These are phyloP conservation scores for Neocatenulostroma microsporum DNA, from an alignment of 2,329 filamentous ascomycete species.

Conservation along the genomic window DNA sequence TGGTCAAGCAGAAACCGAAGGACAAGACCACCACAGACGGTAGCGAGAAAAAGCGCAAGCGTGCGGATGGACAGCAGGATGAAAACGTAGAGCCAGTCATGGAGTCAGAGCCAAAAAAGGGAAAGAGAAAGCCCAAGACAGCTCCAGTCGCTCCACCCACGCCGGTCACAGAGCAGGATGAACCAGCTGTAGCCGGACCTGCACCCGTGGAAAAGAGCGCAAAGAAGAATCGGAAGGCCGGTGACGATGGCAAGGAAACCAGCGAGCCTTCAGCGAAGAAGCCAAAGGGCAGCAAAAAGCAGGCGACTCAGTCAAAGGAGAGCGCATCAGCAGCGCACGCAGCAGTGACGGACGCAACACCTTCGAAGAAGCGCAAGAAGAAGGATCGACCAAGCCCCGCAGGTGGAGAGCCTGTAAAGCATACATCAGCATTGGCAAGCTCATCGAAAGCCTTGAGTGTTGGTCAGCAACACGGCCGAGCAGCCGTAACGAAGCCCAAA, in stretches of 20 bases:
- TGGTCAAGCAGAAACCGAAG: conserved; percentile 28
- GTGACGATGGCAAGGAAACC: background rate
- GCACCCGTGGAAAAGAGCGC: background rate
- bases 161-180: background rate
- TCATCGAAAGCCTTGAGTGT: too few species aligned
- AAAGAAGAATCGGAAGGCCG: conserved; percentile 6
- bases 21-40: conserved; percentile 35
- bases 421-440: background rate
- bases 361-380: conserved; percentile 31
- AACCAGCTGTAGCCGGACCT: background rate
- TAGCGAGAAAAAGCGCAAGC: conserved; percentile 11
- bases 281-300: conserved; percentile 21
- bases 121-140: conserved; percentile 6
- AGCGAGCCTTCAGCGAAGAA: conserved; percentile 8
- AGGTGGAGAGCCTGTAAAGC: background rate
- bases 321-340: conserved; percentile 12
- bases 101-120: too few species aligned
- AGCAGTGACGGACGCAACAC: conserved; percentile 1
- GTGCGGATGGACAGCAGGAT: conserved; percentile 3
- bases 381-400: conserved; percentile 4
- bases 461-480: too few species aligned
- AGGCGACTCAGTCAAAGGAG: too few species aligned
- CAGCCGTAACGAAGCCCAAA: conserved; percentile 1
- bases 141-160: background rate
- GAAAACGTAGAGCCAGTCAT: background rate